Evolutionary conservation across 345 rosid genomes (phyloP), one percentile per base, ranked within the genome.

Genomic region (Populus deltoides): DNA sequence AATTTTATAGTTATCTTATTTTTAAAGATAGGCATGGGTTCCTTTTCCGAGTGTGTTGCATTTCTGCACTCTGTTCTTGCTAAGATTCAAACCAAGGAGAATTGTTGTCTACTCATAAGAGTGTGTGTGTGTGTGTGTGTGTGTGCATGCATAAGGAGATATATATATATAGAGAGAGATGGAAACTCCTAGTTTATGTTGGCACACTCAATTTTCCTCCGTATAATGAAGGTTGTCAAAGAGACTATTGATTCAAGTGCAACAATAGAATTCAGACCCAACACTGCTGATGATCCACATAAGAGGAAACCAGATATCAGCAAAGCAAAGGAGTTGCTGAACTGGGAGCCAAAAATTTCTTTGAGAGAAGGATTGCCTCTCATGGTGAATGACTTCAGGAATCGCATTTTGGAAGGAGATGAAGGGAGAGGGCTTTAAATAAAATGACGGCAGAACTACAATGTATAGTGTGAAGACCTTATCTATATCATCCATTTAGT

Each of bases 201-300:
- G 53, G 8, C n/a, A 29, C 24, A 18, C 24, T 74, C 27, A 31
- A 27, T 12, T 61, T n/a, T 49, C 41, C 38, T 4, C 18, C 41
- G 4, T 70, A 25, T 51, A 45, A 1, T 67, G 63, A 81, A 96
- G 98, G 97, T 93, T 65, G 98, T 96, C 31, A 96, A 93, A 81
- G 93, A 93, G 75, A 91, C 89, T n/a, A 93, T 96, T 59, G 99
- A 96, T 85, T 80, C 99, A 9, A 96, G 97, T 66, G 98, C 99
- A 57, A 90, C 92, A 8, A 89, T 96, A 86, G 98, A 93, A 78
- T 96, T 88, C 84, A 91, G 29, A 81, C 91, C 94, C 35, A 96
- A 96, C 81, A 96, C 99, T 65, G 97, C 94, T 1, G 99, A 96
- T 62, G 98, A 96, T 86, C 99, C 99, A 27, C 97, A 92, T 78